Evolutionary conservation across 306 rosid genomes (phyloP).

Genomic region (Gillenia trifoliata): DNA sequence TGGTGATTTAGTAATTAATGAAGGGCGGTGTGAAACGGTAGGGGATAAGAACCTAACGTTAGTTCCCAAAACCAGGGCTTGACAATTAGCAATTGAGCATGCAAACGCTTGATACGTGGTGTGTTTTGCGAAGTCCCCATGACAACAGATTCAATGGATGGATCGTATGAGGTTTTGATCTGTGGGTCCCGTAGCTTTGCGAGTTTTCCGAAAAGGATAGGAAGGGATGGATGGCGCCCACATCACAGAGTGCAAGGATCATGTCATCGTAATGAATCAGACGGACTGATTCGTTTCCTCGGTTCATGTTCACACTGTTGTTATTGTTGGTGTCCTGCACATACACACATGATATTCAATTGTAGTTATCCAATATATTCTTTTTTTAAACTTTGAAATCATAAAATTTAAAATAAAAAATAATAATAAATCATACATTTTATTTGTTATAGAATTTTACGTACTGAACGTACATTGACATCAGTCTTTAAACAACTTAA

Average conservation of each 20-base stretch:
- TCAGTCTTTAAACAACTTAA: too few species aligned
- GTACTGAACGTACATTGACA: too few species aligned
- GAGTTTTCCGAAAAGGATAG: not conserved
- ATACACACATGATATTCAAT: not conserved
- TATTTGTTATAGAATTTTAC: too few species aligned
- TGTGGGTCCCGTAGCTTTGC: not conserved
- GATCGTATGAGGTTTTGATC: not conserved
- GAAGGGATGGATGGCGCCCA: not conserved
- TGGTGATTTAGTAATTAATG: not conserved
- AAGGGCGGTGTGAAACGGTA: slow-evolving; percentile 37
- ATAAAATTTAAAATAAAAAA: too few species aligned
- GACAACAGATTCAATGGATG: not conserved
- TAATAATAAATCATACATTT: too few species aligned
- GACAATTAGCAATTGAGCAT: slow-evolving; percentile 17
- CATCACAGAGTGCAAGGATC: not conserved
- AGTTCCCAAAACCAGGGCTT: slow-evolving; percentile 26
- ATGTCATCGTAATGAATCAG: not conserved
- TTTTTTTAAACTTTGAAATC: too few species aligned
- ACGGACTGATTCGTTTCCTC: not conserved
- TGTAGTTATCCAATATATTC: not conserved
- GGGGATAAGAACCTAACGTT: slow-evolving; percentile 46
- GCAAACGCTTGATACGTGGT: slow-evolving; percentile 25
- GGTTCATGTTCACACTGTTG: not conserved
- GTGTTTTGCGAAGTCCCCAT: slow-evolving; percentile 19
- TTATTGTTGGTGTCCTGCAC: not conserved